Base-by-base conservation (phyloP, 2,329 filamentous ascomycete species). In the Conoideocrella luteorostrata region DNA sequence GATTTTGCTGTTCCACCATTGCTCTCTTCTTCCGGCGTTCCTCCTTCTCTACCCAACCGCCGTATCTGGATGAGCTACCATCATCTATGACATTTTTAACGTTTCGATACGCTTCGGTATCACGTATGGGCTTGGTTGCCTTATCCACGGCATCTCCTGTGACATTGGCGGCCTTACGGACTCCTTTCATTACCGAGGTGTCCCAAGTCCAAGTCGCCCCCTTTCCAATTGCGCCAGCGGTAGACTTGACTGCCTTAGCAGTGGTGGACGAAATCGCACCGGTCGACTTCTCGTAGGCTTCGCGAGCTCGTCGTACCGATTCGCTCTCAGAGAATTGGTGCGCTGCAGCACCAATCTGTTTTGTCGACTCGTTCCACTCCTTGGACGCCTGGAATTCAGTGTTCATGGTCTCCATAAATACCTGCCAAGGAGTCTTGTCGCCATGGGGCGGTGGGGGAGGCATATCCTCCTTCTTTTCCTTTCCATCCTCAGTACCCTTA, bases 351-450 rank as follows among this genome's bases (percentile, higher is more conserved):
- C 88, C 86, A 33, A 98, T 78, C 52, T 93, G 88, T 71, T 98
- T 97, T 33, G 91, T 98, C 34, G 88, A 95, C 61, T 98, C 93
- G 60, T 98, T 95, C 93, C 93, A 98, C 65, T 98, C 93, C 62
- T 97, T 95, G 13, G 90, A 97, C 41, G 88, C 86, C 66, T 96
- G 89, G 69, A 98, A 95, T 67, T 98, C 93, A 45, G 75, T 77
- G 64, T 88, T 81, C 67, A 98, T 80, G n/a, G 93, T 98, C 61
- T 98, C 93, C 59, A 88, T 88, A 71, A 98, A 98, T 24, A 98
- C 93, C 64, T 97, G 88, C 90, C 93, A 97, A 43, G 93, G 93
- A 3, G 91, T 93, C 74, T 98, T 98, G 70, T 95, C 89, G 48
- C 93, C 93, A 60, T 98, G 93, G 17, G 90, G 91, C n/a, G 93